Evolutionary conservation across 305 asterid species (phyloP).

Genomic region (Withania somnifera): DNA sequence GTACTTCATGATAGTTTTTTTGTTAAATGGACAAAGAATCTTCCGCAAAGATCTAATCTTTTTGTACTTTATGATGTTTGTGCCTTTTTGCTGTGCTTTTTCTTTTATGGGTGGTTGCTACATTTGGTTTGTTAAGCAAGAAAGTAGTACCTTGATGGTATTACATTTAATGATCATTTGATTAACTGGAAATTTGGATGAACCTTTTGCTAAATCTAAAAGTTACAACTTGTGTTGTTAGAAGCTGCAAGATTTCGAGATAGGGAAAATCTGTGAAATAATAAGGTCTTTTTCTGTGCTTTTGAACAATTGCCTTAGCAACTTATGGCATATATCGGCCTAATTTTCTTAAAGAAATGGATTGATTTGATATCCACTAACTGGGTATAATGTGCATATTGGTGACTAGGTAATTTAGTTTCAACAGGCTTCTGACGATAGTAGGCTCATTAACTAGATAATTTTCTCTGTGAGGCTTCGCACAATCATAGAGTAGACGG

Average conservation of each 20-base stretch:
- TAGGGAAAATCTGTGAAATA: neutral
- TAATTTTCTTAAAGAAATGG: neutral
- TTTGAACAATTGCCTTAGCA: neutral
- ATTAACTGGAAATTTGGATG: neutral
- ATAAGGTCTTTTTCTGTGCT: neutral
- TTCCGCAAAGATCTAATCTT: neutral
- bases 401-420: neutral
- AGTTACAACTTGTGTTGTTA: neutral
- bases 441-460: neutral
- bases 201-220: neutral
- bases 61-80: neutral
- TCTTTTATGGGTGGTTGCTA: neutral
- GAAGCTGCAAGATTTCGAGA: neutral
- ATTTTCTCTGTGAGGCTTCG: neutral
- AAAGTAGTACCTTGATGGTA: neutral
- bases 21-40: neutral
- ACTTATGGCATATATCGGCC: neutral
- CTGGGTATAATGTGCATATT: neutral
- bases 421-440: neutral
- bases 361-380: neutral
- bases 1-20: too few relatives aligned
- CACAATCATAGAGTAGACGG: neutral
- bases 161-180: neutral
- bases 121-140: neutral
- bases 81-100: neutral